A percentile compares a stretch with the other conserved stretches of the same genome.
These are phyloP conservation scores for Ilyonectria sp. DNA, from an alignment of 2,329 filamentous ascomycete species.

Conservation along the genomic window DNA sequence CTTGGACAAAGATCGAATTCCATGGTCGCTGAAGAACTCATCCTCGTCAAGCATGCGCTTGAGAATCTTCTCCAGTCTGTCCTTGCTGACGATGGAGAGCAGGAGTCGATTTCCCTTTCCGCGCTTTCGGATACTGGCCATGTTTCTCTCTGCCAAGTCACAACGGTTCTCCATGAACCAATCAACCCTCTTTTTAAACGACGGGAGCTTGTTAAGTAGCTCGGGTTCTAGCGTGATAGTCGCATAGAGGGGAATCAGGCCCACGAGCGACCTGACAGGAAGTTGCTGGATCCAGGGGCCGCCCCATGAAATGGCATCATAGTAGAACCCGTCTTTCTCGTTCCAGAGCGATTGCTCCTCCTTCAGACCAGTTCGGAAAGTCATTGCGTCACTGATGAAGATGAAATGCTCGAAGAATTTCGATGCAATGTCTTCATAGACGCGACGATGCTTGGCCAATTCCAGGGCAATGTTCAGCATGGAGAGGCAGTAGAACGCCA, in stretches of 20 bases:
- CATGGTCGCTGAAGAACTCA: conserved; percentile 92
- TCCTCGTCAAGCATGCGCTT: conserved; percentile 94
- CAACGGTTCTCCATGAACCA: conserved; percentile 94
- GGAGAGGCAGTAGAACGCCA: conserved; percentile 96
- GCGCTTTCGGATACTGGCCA: conserved; percentile 91
- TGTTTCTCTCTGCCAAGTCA: conserved; percentile 92
- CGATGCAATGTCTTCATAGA: conserved; percentile 96
- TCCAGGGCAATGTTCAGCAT: conserved; percentile 98
- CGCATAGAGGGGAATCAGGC: conserved; percentile 93
- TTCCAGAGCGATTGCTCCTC: conserved; percentile 94
- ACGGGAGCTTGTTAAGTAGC: conserved; percentile 90
- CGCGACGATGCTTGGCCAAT: conserved; percentile 93
- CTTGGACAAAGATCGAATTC: conserved; percentile 93
- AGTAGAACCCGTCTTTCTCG: conserved; percentile 97
- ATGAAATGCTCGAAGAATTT: conserved; percentile 99
- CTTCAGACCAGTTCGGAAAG: conserved; percentile 78
- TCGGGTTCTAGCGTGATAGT: conserved; percentile 94
- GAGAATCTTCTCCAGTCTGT: conserved; percentile 90
- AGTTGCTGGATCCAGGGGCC: conserved; percentile 94
- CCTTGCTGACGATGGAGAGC: conserved; percentile 91
- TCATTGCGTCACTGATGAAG: conserved; percentile 98
- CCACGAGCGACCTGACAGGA: conserved; percentile 91
- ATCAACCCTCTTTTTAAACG: conserved; percentile 92
- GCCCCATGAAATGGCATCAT: conserved; percentile 97
- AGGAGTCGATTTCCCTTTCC: conserved; percentile 92